A percentile compares a stretch with the other conserved stretches of the same genome.
Conservation (phyloP, 2,329 filamentous ascomycete genomes). For the Sporothrix dimorphospora region DNA sequence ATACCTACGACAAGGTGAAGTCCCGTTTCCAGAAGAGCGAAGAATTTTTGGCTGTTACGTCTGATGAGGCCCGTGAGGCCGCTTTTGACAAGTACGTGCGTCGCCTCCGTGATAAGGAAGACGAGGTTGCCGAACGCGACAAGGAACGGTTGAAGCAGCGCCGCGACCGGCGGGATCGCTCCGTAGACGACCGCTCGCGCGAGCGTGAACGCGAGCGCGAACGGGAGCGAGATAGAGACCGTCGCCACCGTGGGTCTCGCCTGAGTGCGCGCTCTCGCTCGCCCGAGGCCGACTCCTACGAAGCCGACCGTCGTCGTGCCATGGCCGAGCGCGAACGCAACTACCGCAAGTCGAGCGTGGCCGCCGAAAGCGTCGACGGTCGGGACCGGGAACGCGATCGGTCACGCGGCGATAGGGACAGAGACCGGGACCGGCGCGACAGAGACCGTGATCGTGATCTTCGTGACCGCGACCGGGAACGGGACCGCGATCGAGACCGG, state of each 20-base stretch:
- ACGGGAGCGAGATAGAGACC: not conserved
- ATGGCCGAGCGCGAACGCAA: conserved; percentile 93
- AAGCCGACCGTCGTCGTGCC: conserved; percentile 90
- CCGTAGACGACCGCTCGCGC: conserved; percentile 36
- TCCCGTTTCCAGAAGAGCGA: conserved; percentile 76
- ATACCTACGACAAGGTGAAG: conserved; percentile 88
- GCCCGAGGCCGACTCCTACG: conserved; percentile 91
- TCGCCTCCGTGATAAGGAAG: conserved; percentile 87
- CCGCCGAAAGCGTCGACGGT: conserved; percentile 63
- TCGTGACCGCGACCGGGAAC: conserved; percentile 41
- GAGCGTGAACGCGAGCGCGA: conserved; percentile 50
- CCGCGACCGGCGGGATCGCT: conserved; percentile 48
- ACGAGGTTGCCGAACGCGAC: conserved; percentile 70
- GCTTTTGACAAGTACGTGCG: conserved; percentile 93
- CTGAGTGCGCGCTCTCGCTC: conserved; percentile 60
- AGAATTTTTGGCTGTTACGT: conserved; percentile 80
- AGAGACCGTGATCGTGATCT: conserved; percentile 44
- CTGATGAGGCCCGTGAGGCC: conserved; percentile 78
- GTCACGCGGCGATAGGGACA: conserved; percentile 40
- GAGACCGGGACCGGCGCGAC: conserved; percentile 41
- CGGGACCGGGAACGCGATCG: conserved; percentile 37
- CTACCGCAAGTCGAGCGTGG: conserved; percentile 74
- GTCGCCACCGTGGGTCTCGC: conserved; percentile 4
- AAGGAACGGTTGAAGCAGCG: conserved; percentile 60
- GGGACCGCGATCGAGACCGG: conserved; percentile 47